Evolutionary conservation across 257 asterid species (phyloP).

Genomic region (Fraxinus excelsior): DNA sequence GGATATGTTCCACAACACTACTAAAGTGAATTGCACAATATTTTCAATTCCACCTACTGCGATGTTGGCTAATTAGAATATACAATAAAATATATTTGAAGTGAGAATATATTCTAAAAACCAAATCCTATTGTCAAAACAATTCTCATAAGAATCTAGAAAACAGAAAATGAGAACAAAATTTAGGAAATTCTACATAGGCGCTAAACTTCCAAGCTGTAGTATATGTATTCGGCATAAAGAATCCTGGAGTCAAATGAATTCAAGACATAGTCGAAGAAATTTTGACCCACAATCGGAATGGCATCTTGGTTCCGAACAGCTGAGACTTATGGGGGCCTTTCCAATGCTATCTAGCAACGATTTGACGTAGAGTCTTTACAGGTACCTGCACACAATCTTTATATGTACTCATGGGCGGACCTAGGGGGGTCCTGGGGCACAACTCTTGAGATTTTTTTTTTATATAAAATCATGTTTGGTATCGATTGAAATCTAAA

Average conservation of each 20-base stretch:
- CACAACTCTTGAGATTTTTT: too few species aligned
- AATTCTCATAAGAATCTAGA: background rate
- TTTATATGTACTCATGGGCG: too few species aligned
- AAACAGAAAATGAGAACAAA: background rate
- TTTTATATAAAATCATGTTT: too few species aligned
- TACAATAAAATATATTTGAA: background rate
- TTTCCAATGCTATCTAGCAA: background rate
- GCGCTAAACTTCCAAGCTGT: background rate
- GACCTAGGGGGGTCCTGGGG: too few species aligned
- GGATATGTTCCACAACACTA: background rate
- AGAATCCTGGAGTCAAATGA: background rate
- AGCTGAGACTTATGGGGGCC: background rate
- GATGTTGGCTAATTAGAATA: background rate
- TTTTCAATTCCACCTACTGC: background rate
- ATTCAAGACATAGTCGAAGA: background rate
- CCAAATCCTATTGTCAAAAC: background rate
- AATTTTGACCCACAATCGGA: background rate
- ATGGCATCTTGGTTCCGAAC: background rate
- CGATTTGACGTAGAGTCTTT: background rate
- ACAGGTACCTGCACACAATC: background rate
- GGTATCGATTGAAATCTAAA: too few species aligned
- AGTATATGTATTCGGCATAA: background rate
- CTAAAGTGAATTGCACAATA: background rate
- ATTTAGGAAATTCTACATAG: background rate
- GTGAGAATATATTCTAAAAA: background rate